Base-by-base conservation (phyloP, 2,329 filamentous ascomycete species). In the Lachnellula occidentalis region DNA sequence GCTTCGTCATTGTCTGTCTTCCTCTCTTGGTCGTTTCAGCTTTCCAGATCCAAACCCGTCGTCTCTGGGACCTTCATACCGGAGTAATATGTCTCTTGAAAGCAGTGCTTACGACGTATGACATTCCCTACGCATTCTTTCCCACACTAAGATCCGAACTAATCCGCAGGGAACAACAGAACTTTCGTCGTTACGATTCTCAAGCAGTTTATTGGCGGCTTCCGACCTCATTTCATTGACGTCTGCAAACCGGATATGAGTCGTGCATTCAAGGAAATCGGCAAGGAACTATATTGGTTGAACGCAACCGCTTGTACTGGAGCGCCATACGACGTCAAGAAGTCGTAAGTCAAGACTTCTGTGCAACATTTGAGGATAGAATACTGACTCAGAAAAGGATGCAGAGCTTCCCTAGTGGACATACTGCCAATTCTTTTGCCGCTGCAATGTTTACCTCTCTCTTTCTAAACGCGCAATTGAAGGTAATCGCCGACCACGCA, bases 401-500 rank as follows among this genome's bases (percentile, higher is more conserved):
- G 1, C 82, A 88, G 66, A 85, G 81, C 0, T 85, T 90, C 67
- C 87, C 87, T 0, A 86, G 81, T 3, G 87, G 87, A 1, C 87
- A 90, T 69, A 82, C 84, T 8, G 86, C 86, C 0, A 85, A 85
- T 1, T 85, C 85, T 0, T 89, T 88, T 58, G 84, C 83, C 0
- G 84, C 83, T 9, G 85, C 87, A 60, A 76, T 86, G 21, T 90
- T 81, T 64, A 72, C 90, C 2, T 84, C 79, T 59, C 74, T 90
- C 3, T 90, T 89, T 72, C 78, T 90, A 46, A 90, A 90, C 69
- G 87, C 83, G 48, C 89, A 89, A 72, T 76, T 90, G 63, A 90
- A 90, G 74, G 78, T 88, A 49, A 88, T 85, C 61, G 73, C 80
- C 61, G 85, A 88, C 74, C 85, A 86, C 67, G 85, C 88, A 65